phyloP scores from a whole-genome alignment of 805 yeast species.

The Cyberlindnera amylophila region DNA sequence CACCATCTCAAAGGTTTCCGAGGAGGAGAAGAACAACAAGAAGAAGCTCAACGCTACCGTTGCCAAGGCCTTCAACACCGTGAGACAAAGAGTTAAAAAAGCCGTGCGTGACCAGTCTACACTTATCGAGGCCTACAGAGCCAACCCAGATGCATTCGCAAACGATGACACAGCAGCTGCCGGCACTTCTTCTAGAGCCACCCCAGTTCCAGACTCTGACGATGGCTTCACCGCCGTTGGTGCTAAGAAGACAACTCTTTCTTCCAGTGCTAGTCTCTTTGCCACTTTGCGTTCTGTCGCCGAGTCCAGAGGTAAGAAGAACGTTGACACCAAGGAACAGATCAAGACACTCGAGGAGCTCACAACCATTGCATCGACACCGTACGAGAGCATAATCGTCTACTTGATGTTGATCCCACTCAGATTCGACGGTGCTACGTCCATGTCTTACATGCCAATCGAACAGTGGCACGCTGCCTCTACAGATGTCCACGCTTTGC shows the following conservation, averaged over 20 bases:
- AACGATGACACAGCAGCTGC: conserved; percentile 35
- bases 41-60: conserved; percentile 79
- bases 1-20: conserved; percentile 48
- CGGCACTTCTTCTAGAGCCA: conserved; percentile 20
- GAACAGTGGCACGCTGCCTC: conserved; percentile 76
- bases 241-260: conserved; percentile 24
- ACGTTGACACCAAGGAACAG: conserved; percentile 80
- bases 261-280: conserved; percentile 46
- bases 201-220: conserved; percentile 28
- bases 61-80: conserved; percentile 81
- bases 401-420: conserved; percentile 81
- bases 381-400: conserved; percentile 76
- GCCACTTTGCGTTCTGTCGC: conserved; percentile 66
- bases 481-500: conserved; percentile 55
- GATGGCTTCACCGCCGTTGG: conserved; percentile 14
- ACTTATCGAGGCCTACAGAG: conserved; percentile 56
- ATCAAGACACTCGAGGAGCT: conserved; percentile 65
- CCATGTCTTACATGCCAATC: conserved; percentile 67
- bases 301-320: conserved; percentile 94
- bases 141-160: conserved; percentile 73
- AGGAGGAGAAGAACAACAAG: conserved; percentile 39
- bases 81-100: conserved; percentile 85
- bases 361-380: conserved; percentile 41
- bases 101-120: conserved; percentile 63
- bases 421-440: conserved; percentile 76